Evolutionary conservation across 2,329 filamentous ascomycete species (phyloP).

Genomic region (Xylariaceae sp.): DNA sequence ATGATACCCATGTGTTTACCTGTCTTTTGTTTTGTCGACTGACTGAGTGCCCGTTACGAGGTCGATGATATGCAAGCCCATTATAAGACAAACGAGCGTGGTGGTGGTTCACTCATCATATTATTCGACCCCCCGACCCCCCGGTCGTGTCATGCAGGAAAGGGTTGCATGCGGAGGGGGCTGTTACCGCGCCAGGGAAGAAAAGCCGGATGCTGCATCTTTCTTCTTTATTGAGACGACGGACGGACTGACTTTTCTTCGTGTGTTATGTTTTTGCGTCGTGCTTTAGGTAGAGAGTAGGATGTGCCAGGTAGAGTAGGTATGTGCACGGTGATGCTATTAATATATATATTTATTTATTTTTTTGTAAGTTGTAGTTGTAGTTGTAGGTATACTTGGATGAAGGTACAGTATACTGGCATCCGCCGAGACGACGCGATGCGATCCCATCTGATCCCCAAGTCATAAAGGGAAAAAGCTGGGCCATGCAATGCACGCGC

Average conservation of each 20-base stretch:
- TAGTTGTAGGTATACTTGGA: background rate
- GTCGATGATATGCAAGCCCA: slow-evolving; percentile 9
- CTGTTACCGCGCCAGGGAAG: slow-evolving; percentile 12
- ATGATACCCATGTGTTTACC: background rate
- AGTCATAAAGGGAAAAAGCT: slow-evolving; percentile 16
- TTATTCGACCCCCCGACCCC: background rate
- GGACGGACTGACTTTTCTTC: too few relatives aligned
- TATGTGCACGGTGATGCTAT: background rate
- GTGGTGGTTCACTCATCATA: slow-evolving; percentile 6
- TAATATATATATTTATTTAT: background rate
- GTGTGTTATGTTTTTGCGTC: too few relatives aligned
- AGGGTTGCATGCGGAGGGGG: background rate
- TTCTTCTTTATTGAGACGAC: background rate
- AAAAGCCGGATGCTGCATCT: slow-evolving; percentile 18
- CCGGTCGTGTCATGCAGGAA: slow-evolving; percentile 15
- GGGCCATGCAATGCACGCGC: slow-evolving; percentile 6
- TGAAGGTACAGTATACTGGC: background rate
- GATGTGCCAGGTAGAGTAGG: too few relatives aligned
- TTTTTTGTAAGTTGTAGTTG: background rate
- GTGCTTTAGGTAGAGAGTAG: background rate
- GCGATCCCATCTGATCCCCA: slow-evolving; percentile 6
- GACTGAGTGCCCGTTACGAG: slow-evolving; percentile 5
- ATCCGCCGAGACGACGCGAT: background rate
- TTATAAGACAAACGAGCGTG: slow-evolving; percentile 12
- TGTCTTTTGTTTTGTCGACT: background rate